Conservation (phyloP, 1,284 basidiomycete species). For the Puccinia hordei region DNA sequence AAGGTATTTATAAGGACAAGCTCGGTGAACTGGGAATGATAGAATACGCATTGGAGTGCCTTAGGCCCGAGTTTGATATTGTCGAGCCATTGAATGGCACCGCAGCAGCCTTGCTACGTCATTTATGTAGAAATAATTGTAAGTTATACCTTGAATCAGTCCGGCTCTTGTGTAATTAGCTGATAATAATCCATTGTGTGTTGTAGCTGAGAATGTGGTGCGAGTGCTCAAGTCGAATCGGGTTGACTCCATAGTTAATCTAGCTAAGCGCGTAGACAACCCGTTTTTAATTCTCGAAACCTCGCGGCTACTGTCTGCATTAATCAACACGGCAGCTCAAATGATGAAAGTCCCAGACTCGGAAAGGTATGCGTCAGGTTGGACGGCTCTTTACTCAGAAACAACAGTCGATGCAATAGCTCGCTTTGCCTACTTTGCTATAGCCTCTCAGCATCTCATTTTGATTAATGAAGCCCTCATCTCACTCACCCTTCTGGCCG, state of each 20-base stretch:
- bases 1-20: constrained; percentile 32
- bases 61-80: constrained; percentile 37
- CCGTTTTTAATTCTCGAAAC: constrained; percentile 32
- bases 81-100: constrained; percentile 35
- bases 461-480: constrained; percentile 50
- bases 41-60: constrained; percentile 28
- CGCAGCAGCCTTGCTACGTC: constrained; percentile 40
- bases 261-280: constrained; percentile 22
- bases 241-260: constrained; percentile 12
- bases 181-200: background rate
- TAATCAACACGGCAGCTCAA: constrained; percentile 28
- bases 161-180: background rate
- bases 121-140: constrained; percentile 38
- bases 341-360: background rate
- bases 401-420: constrained; percentile 14
- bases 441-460: constrained; percentile 13
- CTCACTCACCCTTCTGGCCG: constrained; percentile 36
- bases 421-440: constrained; percentile 25
- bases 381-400: constrained; percentile 8
- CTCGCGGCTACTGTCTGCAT: constrained; percentile 18
- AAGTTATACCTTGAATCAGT: background rate
- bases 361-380: background rate
- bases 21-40: constrained; percentile 26
- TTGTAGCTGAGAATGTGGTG: constrained; percentile 15
- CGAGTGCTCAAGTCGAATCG: background rate